phyloP scores from a whole-genome alignment of 306 rosid genomes.

The Carpinus fangiana region DNA sequence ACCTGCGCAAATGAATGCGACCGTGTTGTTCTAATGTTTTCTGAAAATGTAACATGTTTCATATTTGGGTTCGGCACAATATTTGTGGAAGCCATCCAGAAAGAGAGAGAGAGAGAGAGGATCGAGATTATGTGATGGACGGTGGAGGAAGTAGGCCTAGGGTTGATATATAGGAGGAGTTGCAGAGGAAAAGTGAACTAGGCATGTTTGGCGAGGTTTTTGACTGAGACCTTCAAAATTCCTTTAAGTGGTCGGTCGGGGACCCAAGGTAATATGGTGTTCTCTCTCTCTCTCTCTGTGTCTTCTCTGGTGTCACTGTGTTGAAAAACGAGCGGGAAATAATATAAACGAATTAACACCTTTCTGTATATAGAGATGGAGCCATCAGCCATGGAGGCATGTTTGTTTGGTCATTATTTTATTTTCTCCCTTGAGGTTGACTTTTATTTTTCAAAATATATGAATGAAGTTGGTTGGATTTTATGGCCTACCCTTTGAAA shows the following conservation, averaged over 20 bases:
- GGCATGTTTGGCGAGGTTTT: constrained; percentile 53
- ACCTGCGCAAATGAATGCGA: constrained; percentile 57
- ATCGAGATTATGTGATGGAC: not conserved
- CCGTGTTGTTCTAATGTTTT: constrained; percentile 33
- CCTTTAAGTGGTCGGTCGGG: constrained; percentile 4
- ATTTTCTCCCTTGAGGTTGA: no score
- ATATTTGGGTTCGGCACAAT: constrained; percentile 18
- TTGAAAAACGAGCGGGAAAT: not conserved
- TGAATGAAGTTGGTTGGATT: no score
- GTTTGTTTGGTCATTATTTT: no score
- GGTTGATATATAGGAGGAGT: constrained; percentile 33
- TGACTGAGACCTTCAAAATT: constrained; percentile 23
- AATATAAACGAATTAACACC: not conserved
- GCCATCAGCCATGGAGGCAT: no score
- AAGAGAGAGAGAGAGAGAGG: constrained; percentile 7
- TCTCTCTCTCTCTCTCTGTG: not conserved
- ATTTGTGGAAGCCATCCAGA: constrained; percentile 38
- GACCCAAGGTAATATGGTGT: not conserved
- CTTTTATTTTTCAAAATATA: no score
- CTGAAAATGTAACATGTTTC: constrained; percentile 47
- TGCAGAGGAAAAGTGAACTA: not conserved
- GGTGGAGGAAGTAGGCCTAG: constrained; percentile 22
- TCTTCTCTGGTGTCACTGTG: not conserved
- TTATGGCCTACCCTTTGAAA: no score
- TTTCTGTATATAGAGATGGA: not conserved